Evolutionary conservation across 2,329 filamentous ascomycete species (phyloP).

Genomic region (Didymella keratinophila): DNA sequence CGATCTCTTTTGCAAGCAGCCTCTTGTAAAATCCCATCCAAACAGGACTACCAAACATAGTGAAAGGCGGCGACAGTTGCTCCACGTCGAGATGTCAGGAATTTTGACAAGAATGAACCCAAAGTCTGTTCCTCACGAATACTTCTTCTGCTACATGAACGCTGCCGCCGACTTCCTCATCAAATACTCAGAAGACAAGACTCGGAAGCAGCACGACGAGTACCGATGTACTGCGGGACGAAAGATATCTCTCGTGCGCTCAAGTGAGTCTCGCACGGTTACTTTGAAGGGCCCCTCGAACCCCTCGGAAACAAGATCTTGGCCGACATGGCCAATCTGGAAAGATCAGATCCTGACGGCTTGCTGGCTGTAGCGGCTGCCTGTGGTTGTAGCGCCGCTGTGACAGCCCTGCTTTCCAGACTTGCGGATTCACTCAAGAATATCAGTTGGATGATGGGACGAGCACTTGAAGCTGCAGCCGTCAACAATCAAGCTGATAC

Average conservation of each 20-base stretch:
- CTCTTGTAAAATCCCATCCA: not conserved
- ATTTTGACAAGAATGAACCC: not conserved
- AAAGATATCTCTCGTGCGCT: not conserved
- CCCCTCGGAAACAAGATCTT: not conserved
- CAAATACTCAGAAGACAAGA: not conserved
- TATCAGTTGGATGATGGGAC: not conserved
- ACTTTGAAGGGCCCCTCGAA: not conserved
- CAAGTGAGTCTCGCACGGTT: not conserved
- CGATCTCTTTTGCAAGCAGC: not conserved
- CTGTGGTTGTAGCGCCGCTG: not conserved
- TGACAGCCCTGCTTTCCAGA: no score
- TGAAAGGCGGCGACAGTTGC: not conserved
- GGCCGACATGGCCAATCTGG: not conserved
- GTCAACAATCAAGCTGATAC: not conserved
- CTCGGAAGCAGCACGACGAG: not conserved
- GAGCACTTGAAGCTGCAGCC: not conserved
- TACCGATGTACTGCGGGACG: not conserved
- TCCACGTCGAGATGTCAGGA: not conserved
- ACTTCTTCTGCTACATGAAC: not conserved
- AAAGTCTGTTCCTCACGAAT: not conserved
- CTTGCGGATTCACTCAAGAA: not conserved
- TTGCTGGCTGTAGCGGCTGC: not conserved
- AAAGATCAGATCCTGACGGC: not conserved
- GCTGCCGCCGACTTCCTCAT: not conserved
- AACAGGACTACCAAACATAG: not conserved